Percentiles rank a stretch among this genome's conserved stretches.
phyloP scores from a whole-genome alignment of 352 stramenopile species.

The Pythium chondricola region DNA sequence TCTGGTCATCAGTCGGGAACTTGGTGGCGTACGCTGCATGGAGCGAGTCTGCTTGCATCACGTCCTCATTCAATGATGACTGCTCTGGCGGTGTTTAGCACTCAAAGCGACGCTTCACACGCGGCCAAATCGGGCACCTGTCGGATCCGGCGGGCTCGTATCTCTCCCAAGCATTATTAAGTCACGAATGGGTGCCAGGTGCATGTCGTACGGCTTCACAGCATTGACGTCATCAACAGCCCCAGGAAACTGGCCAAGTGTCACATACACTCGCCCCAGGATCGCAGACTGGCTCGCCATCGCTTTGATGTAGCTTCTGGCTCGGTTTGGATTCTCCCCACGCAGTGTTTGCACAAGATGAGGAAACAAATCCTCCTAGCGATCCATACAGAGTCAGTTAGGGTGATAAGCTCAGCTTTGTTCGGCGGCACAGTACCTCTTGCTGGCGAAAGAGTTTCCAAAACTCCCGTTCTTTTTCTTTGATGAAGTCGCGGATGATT shows the following conservation, averaged over 20 bases:
- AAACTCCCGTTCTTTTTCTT: constrained; percentile 33
- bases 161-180: constrained; percentile 29
- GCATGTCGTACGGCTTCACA: constrained; percentile 34
- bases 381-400: too few species aligned
- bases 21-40: too few species aligned
- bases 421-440: constrained; percentile 22
- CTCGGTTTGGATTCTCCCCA: constrained; percentile 45
- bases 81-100: not conserved
- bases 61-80: too few species aligned
- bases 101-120: not conserved
- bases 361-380: constrained; percentile 43
- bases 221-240: constrained; percentile 27
- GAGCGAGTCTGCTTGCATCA: too few species aligned
- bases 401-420: too few species aligned
- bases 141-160: constrained; percentile 20
- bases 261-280: constrained; percentile 33
- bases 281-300: constrained; percentile 35
- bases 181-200: constrained; percentile 26
- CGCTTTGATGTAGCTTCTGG: constrained; percentile 49
- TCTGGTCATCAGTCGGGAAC: not conserved
- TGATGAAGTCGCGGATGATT: constrained; percentile 37
- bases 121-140: constrained; percentile 22
- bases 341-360: constrained; percentile 54
- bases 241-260: constrained; percentile 29
- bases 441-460: constrained; percentile 33